Evolutionary conservation across 306 rosid genomes (phyloP), one percentile per base, ranked within the genome.

Genomic region (Arachis hypogaea): DNA sequence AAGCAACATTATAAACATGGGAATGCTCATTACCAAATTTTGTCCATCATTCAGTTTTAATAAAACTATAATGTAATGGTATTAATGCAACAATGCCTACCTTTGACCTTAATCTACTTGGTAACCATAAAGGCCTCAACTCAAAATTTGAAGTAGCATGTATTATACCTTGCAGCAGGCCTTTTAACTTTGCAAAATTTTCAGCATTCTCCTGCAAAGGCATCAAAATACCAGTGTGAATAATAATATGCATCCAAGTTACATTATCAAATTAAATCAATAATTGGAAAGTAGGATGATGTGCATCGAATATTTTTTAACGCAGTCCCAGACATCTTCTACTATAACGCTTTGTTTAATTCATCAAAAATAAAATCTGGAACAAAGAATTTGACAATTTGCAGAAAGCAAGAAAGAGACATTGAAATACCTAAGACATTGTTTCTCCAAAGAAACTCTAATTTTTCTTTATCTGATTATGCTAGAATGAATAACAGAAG

Each of bases 111-210:
- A 83, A 73, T 82, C 77, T 77, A 78, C 88, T 72, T 63, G 81
- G 83, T 18, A 54, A 76, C 98, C 98, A 93, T 61, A 93, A 81
- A 49, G 98, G 96, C 75, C 92, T 86, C 71, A 72, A 47, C 88
- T 93, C 97, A 46, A 91, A 81, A 86, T 93, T 97, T 12, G 98
- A 86, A 75, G 85, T 89, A 72, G 77, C 77, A 1, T 91, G 89
- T 78, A 86, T 64, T 56, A 93, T 91, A 66, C 98, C 98, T 22
- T 63, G 86, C 44, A 97, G 98, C 75, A 93, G 81, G 65, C 85
- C 64, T 45, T 75, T 77, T 78, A 93, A 77, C 69, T 28, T 81
- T 55, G 44, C 78, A 9, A 86, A 79, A 71, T 7, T 60, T 77
- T 18, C 83, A 84, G 58, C 60, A 70, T 69, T 59, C 69, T 56